Evolutionary conservation across 257 asterid genomes (phyloP).

Genomic region (Leonotis leonurus): DNA sequence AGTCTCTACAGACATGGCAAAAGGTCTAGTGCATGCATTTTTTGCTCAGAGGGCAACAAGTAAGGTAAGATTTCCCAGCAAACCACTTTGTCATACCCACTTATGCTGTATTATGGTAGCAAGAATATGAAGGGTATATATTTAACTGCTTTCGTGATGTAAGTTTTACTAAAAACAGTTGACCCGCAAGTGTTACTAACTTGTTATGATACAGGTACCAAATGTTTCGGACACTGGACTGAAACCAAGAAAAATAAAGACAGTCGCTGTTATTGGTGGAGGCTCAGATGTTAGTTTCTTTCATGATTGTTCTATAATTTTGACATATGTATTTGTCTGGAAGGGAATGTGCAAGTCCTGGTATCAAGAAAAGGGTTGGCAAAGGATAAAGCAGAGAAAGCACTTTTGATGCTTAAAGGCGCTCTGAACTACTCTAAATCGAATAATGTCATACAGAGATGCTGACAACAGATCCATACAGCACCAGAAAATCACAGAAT

Average conservation of each 20-base stretch:
- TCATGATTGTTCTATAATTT: background rate
- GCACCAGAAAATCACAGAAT: too few species aligned
- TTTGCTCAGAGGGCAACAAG: conserved; percentile 78
- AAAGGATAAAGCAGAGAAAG: conserved; percentile 67
- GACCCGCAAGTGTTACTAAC: too few species aligned
- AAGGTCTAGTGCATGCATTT: conserved; percentile 87
- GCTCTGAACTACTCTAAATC: conserved; percentile 75
- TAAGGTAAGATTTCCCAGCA: conserved; percentile 47
- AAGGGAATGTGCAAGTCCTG: conserved; percentile 70
- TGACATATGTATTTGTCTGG: conserved; percentile 19
- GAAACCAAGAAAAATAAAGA: conserved; percentile 74
- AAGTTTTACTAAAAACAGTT: background rate
- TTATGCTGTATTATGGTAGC: conserved; percentile 2
- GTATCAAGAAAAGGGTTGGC: conserved; percentile 69
- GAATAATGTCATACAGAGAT: too few species aligned
- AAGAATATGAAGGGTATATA: background rate
- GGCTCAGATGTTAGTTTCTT: conserved; percentile 23
- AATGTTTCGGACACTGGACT: conserved; percentile 85
- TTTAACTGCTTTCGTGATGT: conserved; percentile 4
- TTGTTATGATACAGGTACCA: conserved; percentile 54
- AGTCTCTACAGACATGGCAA: conserved; percentile 57
- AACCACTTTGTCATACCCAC: background rate
- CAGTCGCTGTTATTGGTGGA: conserved; percentile 92
- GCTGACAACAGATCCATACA: too few species aligned
- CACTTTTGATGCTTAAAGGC: conserved; percentile 69